Base-by-base conservation (phyloP, 2,329 filamentous ascomycete genomes). In the Mycogone perniciosa region DNA sequence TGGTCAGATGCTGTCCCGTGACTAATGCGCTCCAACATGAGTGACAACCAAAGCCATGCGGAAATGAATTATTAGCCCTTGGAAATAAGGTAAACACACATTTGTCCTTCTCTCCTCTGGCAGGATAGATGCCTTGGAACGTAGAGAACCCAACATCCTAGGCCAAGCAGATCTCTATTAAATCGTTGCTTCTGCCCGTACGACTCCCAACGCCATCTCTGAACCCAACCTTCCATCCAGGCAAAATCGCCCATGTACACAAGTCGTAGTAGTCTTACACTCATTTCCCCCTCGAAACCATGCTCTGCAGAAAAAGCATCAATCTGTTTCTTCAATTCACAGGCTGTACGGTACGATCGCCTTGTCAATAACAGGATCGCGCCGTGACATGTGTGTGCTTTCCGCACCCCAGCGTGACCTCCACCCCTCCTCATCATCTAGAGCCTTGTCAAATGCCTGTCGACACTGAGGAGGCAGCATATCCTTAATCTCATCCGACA, bases 351-450 rank as follows among this genome's bases (percentile, higher is more conserved):
- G 78, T 50, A 84, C 79, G 59, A 83, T 77, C 2, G 80, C 79
- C 67, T 84, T 84, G 67, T 85, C 81, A 54, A 85, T 82, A 38
- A 76, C 64, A 1, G 80, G 81, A 44, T 71, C 64, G 44, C 74
- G 69, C 48, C 81, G 72, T 37, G 74, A 72, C 53, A 69, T 73
- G 52, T 81, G 80, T 7, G 76, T 68, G 34, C 67, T 74, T 69
- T 96, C 91, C 5, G 79, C 76, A 11, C 79, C 80, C 89, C 90
- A 96, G 56, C 76, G 78, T 31, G 69, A 73, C 65, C 88, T 88
- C 88, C 90, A 97, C 48, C 77, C 70, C 54, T 70, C 67, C 67
- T 96, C 88, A 49, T 77, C 75, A 8, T 71, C 70, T 46, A 83
- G 72, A 3, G 88, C 85, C 48, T 79, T 73, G 46, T 89, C 75